Percentiles rank a stretch among this genome's conserved stretches.
phyloP scores from a whole-genome alignment of 106 monocot species.

The Platanthera zijinensis region DNA sequence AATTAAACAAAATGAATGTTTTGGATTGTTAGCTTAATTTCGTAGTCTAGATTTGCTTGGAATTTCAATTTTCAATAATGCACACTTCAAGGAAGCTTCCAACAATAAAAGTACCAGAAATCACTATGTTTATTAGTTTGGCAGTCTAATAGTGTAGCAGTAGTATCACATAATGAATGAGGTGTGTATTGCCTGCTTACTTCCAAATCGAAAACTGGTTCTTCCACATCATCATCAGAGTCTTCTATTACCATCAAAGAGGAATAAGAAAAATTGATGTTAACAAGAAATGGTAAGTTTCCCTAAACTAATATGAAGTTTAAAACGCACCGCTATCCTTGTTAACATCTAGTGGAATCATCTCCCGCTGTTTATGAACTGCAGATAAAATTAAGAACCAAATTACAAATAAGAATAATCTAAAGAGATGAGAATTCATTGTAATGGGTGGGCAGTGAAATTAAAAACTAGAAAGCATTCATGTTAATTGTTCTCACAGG shows the following conservation, averaged over 20 bases:
- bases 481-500: neutral
- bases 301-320: no score
- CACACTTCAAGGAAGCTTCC: neutral
- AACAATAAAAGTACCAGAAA: neutral
- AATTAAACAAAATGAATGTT: neutral
- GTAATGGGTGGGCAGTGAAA: neutral
- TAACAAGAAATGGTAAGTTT: neutral
- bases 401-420: neutral
- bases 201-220: conserved; percentile 66
- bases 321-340: conserved; percentile 15
- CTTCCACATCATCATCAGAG: conserved; percentile 53
- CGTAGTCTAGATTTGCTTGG: neutral
- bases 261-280: neutral
- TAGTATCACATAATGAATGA: neutral
- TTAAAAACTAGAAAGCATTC: neutral
- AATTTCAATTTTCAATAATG: neutral
- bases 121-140: neutral
- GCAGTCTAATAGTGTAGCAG: neutral
- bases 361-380: conserved; percentile 86
- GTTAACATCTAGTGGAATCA: conserved; percentile 52
- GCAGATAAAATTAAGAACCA: neutral
- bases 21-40: neutral
- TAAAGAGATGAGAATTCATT: no score
- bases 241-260: conserved; percentile 5
- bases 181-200: conserved; percentile 8